Evolutionary conservation across 2,329 filamentous ascomycete genomes (phyloP).

Genomic region (Chaetomium olivaceum): DNA sequence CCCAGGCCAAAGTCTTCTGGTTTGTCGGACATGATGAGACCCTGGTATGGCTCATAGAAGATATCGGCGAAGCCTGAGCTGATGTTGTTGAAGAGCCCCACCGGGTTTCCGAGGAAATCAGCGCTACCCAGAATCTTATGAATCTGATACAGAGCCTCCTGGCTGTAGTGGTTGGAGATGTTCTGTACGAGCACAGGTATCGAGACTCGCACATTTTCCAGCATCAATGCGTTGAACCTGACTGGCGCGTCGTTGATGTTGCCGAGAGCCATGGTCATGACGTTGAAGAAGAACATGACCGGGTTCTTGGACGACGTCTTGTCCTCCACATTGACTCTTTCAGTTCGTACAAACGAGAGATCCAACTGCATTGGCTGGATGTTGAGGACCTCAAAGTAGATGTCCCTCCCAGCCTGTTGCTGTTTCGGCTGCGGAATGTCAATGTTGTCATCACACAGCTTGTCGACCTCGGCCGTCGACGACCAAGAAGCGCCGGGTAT

Average conservation of each 20-base stretch:
- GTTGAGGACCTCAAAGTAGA: conserved; percentile 97
- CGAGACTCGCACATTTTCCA: conserved; percentile 93
- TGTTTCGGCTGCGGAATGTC: conserved; percentile 91
- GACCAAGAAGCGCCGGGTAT: conserved; percentile 88
- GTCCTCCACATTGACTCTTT: conserved; percentile 94
- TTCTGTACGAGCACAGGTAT: conserved; percentile 80
- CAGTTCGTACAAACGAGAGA: conserved; percentile 93
- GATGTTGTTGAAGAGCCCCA: conserved; percentile 97
- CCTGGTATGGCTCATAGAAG: conserved; percentile 98
- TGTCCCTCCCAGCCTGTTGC: conserved; percentile 82
- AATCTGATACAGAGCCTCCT: conserved; percentile 92
- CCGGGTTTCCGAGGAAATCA: conserved; percentile 95
- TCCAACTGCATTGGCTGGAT: conserved; percentile 98
- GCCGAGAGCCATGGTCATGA: conserved; percentile 98
- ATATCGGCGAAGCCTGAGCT: conserved; percentile 96
- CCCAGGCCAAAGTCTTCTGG: conserved; percentile 94
- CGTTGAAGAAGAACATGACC: conserved; percentile 97
- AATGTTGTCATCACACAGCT: conserved; percentile 83
- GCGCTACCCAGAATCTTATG: conserved; percentile 97
- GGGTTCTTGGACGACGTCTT: conserved; percentile 88
- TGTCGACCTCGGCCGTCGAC: conserved; percentile 73
- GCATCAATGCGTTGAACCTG: conserved; percentile 85
- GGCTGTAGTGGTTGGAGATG: conserved; percentile 91
- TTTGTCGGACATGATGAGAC: conserved; percentile 91
- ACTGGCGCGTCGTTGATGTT: conserved; percentile 98